Percentiles rank a stretch among this genome's conserved stretches.
Evolutionary conservation across 345 rosid genomes (phyloP).

Genomic region (Draba incana): DNA sequence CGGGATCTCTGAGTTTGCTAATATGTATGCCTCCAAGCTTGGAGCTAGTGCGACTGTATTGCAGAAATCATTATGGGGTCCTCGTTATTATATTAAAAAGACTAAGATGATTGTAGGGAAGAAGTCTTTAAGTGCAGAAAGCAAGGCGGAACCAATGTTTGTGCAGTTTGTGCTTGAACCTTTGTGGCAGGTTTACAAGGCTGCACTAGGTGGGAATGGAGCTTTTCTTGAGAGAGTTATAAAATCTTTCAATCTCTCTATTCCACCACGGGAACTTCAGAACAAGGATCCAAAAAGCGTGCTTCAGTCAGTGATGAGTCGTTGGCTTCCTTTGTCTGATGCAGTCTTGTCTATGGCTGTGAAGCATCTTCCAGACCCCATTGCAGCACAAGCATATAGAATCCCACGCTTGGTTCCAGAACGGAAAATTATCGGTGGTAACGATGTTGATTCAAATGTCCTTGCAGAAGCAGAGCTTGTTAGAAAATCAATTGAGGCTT

Average conservation of each 20-base stretch:
- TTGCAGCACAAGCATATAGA: slow-evolving; percentile 70
- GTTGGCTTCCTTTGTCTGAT: slow-evolving; percentile 92
- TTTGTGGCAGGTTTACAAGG: slow-evolving; percentile 84
- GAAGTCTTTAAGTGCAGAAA: slow-evolving; percentile 59
- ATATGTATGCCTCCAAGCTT: slow-evolving; percentile 77
- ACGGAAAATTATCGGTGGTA: slow-evolving; percentile 53
- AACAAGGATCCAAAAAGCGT: slow-evolving; percentile 82
- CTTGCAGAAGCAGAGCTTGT: slow-evolving; percentile 70
- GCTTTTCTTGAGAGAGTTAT: slow-evolving; percentile 67
- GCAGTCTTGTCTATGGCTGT: slow-evolving; percentile 90
- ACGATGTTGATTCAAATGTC: slow-evolving; percentile 49
- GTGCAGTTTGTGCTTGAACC: slow-evolving; percentile 97
- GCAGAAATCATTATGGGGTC: slow-evolving; percentile 91
- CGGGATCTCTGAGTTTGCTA: slow-evolving; percentile 69
- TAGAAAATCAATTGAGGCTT: slow-evolving; percentile 74
- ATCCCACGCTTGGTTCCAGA: slow-evolving; percentile 76
- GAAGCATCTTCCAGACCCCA: slow-evolving; percentile 80
- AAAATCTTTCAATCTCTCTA: slow-evolving; percentile 64
- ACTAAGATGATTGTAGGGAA: slow-evolving; percentile 88
- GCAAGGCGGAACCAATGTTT: slow-evolving; percentile 87
- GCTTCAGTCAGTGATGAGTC: slow-evolving; percentile 84
- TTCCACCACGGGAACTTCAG: slow-evolving; percentile 83
- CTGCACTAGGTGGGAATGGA: slow-evolving; percentile 69
- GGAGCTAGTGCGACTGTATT: slow-evolving; percentile 66
- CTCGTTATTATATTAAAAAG: slow-evolving; percentile 68